Percentiles rank a stretch among this genome's conserved stretches.
These are phyloP conservation scores for Suhomyces faveliae DNA, from an alignment of 805 yeast species.

Conservation along the genomic window DNA sequence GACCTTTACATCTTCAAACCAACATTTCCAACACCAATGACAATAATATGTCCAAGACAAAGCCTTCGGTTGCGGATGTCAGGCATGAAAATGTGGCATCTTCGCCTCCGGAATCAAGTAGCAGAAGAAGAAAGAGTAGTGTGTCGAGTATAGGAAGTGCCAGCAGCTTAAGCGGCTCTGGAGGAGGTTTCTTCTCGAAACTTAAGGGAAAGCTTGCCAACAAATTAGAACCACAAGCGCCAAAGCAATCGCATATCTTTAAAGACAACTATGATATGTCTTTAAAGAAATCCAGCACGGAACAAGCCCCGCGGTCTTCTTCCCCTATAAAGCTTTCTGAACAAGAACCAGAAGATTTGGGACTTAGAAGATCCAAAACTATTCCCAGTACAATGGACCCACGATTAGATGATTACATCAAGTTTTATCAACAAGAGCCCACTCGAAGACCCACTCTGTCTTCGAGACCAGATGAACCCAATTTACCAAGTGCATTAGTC, in stretches of 20 bases:
- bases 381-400: slow-evolving; percentile 26
- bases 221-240: slow-evolving; percentile 4
- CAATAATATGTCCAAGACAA: slow-evolving; percentile 28
- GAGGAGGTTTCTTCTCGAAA: slow-evolving; percentile 35
- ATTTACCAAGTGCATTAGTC: slow-evolving; percentile 18
- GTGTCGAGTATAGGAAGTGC: slow-evolving; percentile 17
- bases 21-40: slow-evolving; percentile 34
- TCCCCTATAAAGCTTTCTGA: neutral
- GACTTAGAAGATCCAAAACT: slow-evolving; percentile 7
- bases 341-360: neutral
- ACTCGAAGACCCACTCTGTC: slow-evolving; percentile 16
- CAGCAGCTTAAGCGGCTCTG: slow-evolving; percentile 15
- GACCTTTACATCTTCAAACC: slow-evolving; percentile 21
- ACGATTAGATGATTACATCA: slow-evolving; percentile 35
- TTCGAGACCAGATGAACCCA: slow-evolving; percentile 3
- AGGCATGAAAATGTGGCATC: slow-evolving; percentile 19
- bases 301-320: neutral
- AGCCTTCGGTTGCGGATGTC: slow-evolving; percentile 31
- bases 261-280: slow-evolving; percentile 18
- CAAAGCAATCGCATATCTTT: slow-evolving; percentile 11
- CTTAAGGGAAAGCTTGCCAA: slow-evolving; percentile 28
- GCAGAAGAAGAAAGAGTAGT: slow-evolving; percentile 17
- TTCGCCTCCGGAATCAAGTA: slow-evolving; percentile 5
- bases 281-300: slow-evolving; percentile 4
- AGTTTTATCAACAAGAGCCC: slow-evolving; percentile 29